Conservation (phyloP, 352 stramenopile genomes). For the Thalassiosira livingstoniorum region DNA sequence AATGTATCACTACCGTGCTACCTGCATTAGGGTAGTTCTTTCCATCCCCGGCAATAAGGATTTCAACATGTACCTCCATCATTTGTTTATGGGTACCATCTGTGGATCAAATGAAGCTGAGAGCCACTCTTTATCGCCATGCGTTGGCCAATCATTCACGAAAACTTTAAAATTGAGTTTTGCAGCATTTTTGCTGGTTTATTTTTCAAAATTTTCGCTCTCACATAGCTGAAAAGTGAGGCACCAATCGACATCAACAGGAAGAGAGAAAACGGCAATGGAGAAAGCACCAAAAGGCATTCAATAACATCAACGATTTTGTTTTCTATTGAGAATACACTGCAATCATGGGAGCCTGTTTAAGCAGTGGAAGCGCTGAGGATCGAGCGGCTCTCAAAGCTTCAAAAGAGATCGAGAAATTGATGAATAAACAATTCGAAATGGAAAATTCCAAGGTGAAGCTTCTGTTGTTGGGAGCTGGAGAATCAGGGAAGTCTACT, state of each 20-base stretch:
- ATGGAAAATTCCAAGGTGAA: slow-evolving; percentile 68
- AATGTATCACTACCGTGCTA: slow-evolving; percentile 12
- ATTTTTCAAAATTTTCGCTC: neutral
- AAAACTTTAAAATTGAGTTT: neutral
- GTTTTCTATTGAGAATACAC: too few species aligned
- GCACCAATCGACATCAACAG: neutral
- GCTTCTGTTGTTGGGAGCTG: slow-evolving; percentile 69
- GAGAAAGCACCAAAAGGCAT: too few species aligned
- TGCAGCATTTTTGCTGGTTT: too few species aligned
- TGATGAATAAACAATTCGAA: slow-evolving; percentile 58
- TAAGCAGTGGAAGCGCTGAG: slow-evolving; percentile 43
- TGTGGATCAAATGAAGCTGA: neutral
- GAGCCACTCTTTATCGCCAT: neutral
- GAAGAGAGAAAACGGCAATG: neutral
- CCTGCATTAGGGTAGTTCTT: slow-evolving; percentile 15
- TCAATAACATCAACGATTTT: too few species aligned
- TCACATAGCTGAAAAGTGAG: neutral
- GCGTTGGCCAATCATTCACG: neutral
- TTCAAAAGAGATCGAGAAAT: slow-evolving; percentile 67
- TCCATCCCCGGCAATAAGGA: slow-evolving; percentile 7
- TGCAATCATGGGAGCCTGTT: slow-evolving; percentile 59
- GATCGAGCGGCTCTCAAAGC: slow-evolving; percentile 49
- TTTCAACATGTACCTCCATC: slow-evolving; percentile 9
- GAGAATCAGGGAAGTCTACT: slow-evolving; percentile 74
- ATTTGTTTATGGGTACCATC: neutral